Base-by-base conservation (phyloP, 805 yeast species). In the Wickerhamomyces canadensis region DNA sequence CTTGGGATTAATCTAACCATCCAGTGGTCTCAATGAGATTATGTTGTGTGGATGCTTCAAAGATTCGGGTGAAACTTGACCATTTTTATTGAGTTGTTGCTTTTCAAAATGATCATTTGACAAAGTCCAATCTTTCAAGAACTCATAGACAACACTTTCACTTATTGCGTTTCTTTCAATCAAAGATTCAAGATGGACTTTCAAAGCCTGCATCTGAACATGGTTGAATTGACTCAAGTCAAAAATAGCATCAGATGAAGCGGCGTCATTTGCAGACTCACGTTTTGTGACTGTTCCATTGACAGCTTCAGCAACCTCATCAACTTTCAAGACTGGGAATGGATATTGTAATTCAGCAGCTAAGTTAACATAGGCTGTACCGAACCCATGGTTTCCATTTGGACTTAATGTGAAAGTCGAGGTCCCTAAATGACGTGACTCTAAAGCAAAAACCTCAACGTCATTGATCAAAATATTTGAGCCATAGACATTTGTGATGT, bases 381-480 rank as follows among this genome's bases (percentile, higher is more conserved):
- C 78, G n/a, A 46, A 43, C 2, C 78, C 79, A 42, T 61, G 55
- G 44, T 72, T 72, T 3, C 76, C 76, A 9, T 40, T 31, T n/a
- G 69, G 68, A 6, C 72, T 57, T 4, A 72, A 31, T 1, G 67
- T 61, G 45, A 57, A 72, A 8, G 43, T 43, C 0, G 79, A 69
- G 2, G 70, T 60, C 17, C 78, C 80, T 31, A 65, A 62, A 44
- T 73, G 76, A 18, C 44, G 37, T 4, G 56, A 49, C 25, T 47
- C 53, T 24, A 51, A 23, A 4, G 41, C 33, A 31, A 38, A 48
- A 1, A 48, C 52, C n/a, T 49, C 52, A 16, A 28, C 36, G 1
- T 35, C 55, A 23, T 48, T 33, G 11, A 51, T 41, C 2, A 19
- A 23, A 5, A 51, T 44, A 5, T 36, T 34, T 4, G 53, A 41